phyloP scores from a whole-genome alignment of 768 basidiomycete species.

The Suillus subaureus region DNA sequence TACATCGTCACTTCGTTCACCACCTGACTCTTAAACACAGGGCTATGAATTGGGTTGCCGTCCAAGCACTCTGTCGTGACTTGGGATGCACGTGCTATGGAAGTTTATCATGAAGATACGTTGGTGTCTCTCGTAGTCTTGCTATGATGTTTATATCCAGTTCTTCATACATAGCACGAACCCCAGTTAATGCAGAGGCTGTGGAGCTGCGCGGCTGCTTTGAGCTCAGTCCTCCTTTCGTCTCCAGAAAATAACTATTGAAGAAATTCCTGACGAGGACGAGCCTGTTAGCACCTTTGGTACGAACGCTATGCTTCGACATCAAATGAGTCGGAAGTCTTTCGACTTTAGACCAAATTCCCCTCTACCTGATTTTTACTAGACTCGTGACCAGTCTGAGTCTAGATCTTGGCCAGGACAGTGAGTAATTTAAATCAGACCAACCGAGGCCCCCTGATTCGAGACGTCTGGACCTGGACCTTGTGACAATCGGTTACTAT shows the following conservation, averaged over 20 bases:
- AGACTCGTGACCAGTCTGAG: too few species aligned
- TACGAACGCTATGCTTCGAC: not conserved
- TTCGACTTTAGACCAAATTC: not conserved
- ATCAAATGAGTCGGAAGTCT: not conserved
- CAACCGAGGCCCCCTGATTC: not conserved
- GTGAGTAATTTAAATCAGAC: not conserved
- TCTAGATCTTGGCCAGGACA: too few species aligned
- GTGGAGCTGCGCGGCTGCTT: not conserved
- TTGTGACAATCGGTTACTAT: not conserved
- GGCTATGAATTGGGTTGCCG: too few species aligned
- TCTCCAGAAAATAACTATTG: not conserved
- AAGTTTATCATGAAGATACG: not conserved
- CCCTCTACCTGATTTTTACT: not conserved
- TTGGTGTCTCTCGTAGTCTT: not conserved
- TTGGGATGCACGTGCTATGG: too few species aligned
- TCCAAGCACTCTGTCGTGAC: too few species aligned
- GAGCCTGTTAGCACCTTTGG: not conserved
- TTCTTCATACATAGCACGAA: not conserved
- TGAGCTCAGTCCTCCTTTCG: not conserved
- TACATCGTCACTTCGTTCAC: too few species aligned
- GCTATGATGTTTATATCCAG: not conserved
- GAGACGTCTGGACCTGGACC: too few species aligned
- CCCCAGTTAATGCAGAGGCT: not conserved
- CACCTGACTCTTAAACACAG: too few species aligned
- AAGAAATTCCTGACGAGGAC: not conserved